A percentile compares a stretch with the other conserved stretches of the same genome.
Conservation (phyloP, 179 eudicot species). For the Silene noctiflora region DNA sequence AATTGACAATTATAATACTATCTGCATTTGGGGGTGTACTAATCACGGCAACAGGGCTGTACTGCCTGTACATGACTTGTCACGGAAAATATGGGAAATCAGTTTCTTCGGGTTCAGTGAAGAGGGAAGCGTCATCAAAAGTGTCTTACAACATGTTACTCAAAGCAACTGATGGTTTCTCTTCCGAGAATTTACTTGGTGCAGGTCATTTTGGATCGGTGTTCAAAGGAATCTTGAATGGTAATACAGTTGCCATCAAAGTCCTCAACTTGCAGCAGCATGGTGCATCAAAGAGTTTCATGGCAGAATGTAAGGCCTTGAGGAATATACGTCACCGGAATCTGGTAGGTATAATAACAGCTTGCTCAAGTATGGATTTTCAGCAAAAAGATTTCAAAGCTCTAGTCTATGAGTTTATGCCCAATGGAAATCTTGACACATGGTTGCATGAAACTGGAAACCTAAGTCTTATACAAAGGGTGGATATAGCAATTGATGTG, state of each 20-base stretch:
- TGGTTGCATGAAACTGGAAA: slow-evolving; percentile 1
- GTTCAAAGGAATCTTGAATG: slow-evolving; percentile 19
- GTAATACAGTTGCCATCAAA: slow-evolving; percentile 20
- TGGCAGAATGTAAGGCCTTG: slow-evolving; percentile 16
- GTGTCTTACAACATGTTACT: slow-evolving; percentile 29
- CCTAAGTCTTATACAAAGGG: slow-evolving; percentile 10
- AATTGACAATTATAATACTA: background rate
- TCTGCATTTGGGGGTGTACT: slow-evolving; percentile 12
- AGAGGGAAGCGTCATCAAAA: background rate
- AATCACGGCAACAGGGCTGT: background rate
- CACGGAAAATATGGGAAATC: background rate
- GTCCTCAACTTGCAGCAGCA: slow-evolving; percentile 22
- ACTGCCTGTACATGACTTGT: background rate
- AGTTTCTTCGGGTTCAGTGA: background rate
- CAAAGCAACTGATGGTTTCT: slow-evolving; percentile 12
- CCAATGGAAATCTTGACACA: slow-evolving; percentile 13
- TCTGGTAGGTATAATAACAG: slow-evolving; percentile 6
- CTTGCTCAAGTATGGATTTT: slow-evolving; percentile 11
- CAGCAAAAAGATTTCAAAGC: slow-evolving; percentile 5
- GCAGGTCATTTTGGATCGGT: slow-evolving; percentile 28
- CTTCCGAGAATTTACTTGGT: slow-evolving; percentile 22
- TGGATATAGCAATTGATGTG: slow-evolving; percentile 16
- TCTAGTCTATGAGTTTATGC: slow-evolving; percentile 1
- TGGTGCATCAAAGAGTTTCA: slow-evolving; percentile 24
- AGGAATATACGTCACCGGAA: slow-evolving; percentile 11